A percentile compares a stretch with the other conserved stretches of the same genome.
These are phyloP conservation scores for Simplicillium aogashimaense DNA, from an alignment of 2,329 filamentous ascomycete genomes.

Conservation along the genomic window DNA sequence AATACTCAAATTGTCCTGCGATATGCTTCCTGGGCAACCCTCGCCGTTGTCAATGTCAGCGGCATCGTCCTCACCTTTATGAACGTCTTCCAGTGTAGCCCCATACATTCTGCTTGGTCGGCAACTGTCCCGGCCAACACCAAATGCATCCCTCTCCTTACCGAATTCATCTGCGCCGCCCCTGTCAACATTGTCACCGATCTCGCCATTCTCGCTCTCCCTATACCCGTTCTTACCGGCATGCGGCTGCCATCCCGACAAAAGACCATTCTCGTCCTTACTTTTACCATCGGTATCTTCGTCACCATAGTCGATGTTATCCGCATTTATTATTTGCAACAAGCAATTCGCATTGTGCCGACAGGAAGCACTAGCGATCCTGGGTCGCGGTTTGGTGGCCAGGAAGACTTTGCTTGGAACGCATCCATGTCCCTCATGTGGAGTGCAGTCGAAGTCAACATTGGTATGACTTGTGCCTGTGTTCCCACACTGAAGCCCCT, in stretches of 20 bases:
- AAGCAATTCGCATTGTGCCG: constrained; percentile 44
- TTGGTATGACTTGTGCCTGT: constrained; percentile 83
- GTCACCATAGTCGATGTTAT: constrained; percentile 82
- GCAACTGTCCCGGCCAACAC: constrained; percentile 19
- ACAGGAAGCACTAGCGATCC: constrained; percentile 24
- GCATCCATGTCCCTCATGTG: constrained; percentile 84
- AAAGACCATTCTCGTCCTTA: constrained; percentile 77
- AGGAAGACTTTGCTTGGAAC: constrained; percentile 56
- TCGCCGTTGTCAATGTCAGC: constrained; percentile 68
- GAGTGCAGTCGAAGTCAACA: constrained; percentile 84
- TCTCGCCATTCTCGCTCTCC: constrained; percentile 75
- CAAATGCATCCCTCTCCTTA: constrained; percentile 46
- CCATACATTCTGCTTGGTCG: constrained; percentile 60
- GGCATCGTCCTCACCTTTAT: constrained; percentile 74
- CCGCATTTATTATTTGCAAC: constrained; percentile 81
- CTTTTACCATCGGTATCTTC: constrained; percentile 80
- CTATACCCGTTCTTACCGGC: constrained; percentile 77
- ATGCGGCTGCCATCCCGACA: constrained; percentile 80
- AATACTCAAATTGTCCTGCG: constrained; percentile 68
- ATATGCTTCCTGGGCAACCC: constrained; percentile 69
- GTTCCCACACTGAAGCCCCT: constrained; percentile 89
- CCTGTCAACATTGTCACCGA: constrained; percentile 91
- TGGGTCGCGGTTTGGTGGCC: constrained; percentile 38
- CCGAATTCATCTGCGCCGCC: constrained; percentile 62
- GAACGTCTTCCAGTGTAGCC: constrained; percentile 79